Percentiles rank a stretch among this genome's conserved stretches.
Evolutionary conservation across 176 grass and related monocot genomes (phyloP).

Genomic region (Eremochloa ophiuroides): DNA sequence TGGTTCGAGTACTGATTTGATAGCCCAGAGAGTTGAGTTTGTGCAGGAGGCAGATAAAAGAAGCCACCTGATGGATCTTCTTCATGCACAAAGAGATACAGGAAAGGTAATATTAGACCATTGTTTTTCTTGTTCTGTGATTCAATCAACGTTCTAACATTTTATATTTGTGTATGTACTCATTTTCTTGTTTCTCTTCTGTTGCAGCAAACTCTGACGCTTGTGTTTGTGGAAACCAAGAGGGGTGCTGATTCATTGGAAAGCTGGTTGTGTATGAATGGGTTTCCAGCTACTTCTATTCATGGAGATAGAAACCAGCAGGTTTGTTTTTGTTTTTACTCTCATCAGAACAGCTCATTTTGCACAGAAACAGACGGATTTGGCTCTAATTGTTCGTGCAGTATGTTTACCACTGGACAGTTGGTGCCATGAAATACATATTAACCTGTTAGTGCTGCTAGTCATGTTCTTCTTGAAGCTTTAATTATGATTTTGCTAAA

Average conservation of each 20-base stretch:
- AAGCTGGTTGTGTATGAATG: slow-evolving; percentile 86
- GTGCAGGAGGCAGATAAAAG: slow-evolving; percentile 96
- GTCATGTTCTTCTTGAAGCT: no score
- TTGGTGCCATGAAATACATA: slow-evolving; percentile 1
- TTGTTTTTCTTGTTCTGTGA: neutral
- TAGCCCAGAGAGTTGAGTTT: slow-evolving; percentile 87
- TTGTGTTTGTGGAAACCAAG: slow-evolving; percentile 99
- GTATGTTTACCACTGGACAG: neutral
- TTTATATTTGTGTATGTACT: slow-evolving; percentile 7
- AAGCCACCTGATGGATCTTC: slow-evolving; percentile 94
- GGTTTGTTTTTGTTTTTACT: slow-evolving; percentile 41
- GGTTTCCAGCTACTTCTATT: slow-evolving; percentile 98
- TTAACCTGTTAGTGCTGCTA: no score
- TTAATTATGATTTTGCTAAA: neutral
- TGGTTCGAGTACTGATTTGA: slow-evolving; percentile 94
- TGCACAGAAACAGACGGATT: neutral
- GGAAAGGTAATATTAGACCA: slow-evolving; percentile 51
- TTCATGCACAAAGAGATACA: slow-evolving; percentile 88
- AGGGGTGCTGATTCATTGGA: slow-evolving; percentile 93
- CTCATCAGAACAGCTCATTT: neutral
- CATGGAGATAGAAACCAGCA: slow-evolving; percentile 98
- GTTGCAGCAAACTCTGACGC: slow-evolving; percentile 72
- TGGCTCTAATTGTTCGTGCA: neutral
- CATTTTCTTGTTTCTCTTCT: neutral
- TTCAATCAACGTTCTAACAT: neutral